Base-by-base conservation (phyloP, 78 protist genomes). In the Dictyostelium firmibasis region DNA sequence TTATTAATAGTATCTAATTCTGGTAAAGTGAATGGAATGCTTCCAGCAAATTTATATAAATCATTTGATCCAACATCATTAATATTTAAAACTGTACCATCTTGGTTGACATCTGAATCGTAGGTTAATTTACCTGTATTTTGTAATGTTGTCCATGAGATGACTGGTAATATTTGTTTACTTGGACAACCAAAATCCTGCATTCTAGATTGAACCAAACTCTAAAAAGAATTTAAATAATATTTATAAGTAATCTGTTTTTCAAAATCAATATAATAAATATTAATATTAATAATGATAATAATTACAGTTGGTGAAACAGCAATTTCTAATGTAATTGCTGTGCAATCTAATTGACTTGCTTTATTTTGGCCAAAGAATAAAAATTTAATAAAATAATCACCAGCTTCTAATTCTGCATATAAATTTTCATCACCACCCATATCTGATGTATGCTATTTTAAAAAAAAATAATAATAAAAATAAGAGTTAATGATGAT, bases 61-160 rank as follows among this genome's bases (percentile, higher is more conserved):
- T 86, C 64, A 5, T 18, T 41, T 75, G 81, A 36, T 20, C 67
- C 67, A 57, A 20, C 20, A 70, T 70, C 36, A 29, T 70, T 41
- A 33, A 75, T 23, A 76, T 75, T 86, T 29, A 57, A 57, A 14
- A 62, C 23, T 35, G n/a, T 77, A 16, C 79, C 85, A 25, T 41
- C 82, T 7, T 88, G 69, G 29, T 88, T 18, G 43, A 88, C 57
- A 78, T 88, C 86, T 3, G 93, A 88, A 78, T 88, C 93, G 35
- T 74, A 74, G n/a, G 81, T 74, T 74, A 35, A 35, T 74, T 29
- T 74, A 43, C 47, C 75, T 10, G 36, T 11, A 27, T n/a, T 67
- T 25, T 11, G 33, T 25, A 67, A 67, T 67, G 75, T 11, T 25
- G 33, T 25, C 31, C 31, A 67, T 25, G 13, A 8, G 38, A 72